A percentile compares a stretch with the other conserved stretches of the same genome.
Conservation (phyloP, 768 basidiomycete genomes). For the Brasilioporus rufonigricans region DNA sequence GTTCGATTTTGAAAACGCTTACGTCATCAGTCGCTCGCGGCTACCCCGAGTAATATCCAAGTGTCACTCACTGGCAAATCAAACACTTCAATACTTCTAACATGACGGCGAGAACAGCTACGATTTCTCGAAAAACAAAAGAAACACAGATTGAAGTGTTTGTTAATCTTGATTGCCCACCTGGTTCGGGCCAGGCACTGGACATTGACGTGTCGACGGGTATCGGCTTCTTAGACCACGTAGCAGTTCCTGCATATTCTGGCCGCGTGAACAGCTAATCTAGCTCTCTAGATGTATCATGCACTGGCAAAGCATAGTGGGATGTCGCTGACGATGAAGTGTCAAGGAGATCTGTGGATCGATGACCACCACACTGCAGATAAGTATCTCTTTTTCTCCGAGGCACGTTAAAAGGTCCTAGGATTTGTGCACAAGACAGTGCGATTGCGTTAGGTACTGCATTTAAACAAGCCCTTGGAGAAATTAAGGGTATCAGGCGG, state of each 20-base stretch:
- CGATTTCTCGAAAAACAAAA: slow-evolving; percentile 78
- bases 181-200: slow-evolving; percentile 62
- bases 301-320: slow-evolving; percentile 97
- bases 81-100: neutral
- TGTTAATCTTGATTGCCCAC: slow-evolving; percentile 77
- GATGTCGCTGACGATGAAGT: slow-evolving; percentile 87
- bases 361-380: slow-evolving; percentile 99
- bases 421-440: slow-evolving; percentile 64
- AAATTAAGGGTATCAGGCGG: slow-evolving; percentile 88
- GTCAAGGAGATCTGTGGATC: slow-evolving; percentile 94
- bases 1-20: neutral
- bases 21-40: slow-evolving; percentile 11
- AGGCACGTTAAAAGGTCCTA: slow-evolving; percentile 13
- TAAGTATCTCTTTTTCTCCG: slow-evolving; percentile 46
- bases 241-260: slow-evolving; percentile 32
- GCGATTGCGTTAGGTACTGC: slow-evolving; percentile 85
- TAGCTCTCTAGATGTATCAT: slow-evolving; percentile 79
- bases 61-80: neutral
- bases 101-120: slow-evolving; percentile 58
- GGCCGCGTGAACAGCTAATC: neutral
- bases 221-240: slow-evolving; percentile 99
- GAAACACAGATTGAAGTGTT: slow-evolving; percentile 89
- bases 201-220: slow-evolving; percentile 86
- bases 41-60: too few relatives aligned
- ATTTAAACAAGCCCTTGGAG: slow-evolving; percentile 93